A percentile compares a stretch with the other conserved stretches of the same genome.
Evolutionary conservation across 2,329 filamentous ascomycete genomes (phyloP).

Genomic region (Rutstroemia sydowiana): DNA sequence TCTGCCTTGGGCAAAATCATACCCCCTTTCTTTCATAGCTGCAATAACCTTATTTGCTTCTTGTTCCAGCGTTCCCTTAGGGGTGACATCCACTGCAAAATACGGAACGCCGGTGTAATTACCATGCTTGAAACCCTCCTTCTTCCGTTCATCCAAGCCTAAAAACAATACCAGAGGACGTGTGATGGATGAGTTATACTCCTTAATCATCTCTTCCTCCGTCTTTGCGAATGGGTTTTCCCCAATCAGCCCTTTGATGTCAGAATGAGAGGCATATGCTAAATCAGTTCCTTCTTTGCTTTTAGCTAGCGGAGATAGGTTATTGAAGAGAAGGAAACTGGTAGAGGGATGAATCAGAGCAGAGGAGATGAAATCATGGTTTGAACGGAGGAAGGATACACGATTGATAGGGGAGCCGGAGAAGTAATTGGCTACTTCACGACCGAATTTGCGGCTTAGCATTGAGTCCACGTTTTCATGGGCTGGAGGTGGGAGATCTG

Average conservation of each 20-base stretch:
- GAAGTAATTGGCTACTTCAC: slow-evolving; percentile 79
- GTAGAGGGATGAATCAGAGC: slow-evolving; percentile 61
- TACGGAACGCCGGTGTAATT: slow-evolving; percentile 74
- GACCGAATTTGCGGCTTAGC: slow-evolving; percentile 70
- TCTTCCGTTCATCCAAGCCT: slow-evolving; percentile 63
- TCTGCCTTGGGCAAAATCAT: slow-evolving; percentile 60
- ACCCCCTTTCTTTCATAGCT: slow-evolving; percentile 50
- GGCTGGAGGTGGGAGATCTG: slow-evolving; percentile 27
- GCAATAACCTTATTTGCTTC: slow-evolving; percentile 55
- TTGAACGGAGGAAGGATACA: slow-evolving; percentile 67
- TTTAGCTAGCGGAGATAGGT: slow-evolving; percentile 63
- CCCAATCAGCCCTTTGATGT: slow-evolving; percentile 65
- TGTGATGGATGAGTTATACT: slow-evolving; percentile 64
- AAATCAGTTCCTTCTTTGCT: slow-evolving; percentile 49
- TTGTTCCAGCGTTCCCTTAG: slow-evolving; percentile 54
- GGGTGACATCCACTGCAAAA: slow-evolving; percentile 86
- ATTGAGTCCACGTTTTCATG: slow-evolving; percentile 39
- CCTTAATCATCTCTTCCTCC: slow-evolving; percentile 66
- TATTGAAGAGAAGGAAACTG: slow-evolving; percentile 70
- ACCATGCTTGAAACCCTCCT: slow-evolving; percentile 44
- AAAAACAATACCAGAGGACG: slow-evolving; percentile 74
- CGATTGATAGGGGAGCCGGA: slow-evolving; percentile 71
- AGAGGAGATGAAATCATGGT: slow-evolving; percentile 60
- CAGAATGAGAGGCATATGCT: slow-evolving; percentile 59
- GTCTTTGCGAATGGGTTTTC: slow-evolving; percentile 59